Base-by-base conservation (phyloP, 805 yeast genomes). In the Candida maris region DNA sequence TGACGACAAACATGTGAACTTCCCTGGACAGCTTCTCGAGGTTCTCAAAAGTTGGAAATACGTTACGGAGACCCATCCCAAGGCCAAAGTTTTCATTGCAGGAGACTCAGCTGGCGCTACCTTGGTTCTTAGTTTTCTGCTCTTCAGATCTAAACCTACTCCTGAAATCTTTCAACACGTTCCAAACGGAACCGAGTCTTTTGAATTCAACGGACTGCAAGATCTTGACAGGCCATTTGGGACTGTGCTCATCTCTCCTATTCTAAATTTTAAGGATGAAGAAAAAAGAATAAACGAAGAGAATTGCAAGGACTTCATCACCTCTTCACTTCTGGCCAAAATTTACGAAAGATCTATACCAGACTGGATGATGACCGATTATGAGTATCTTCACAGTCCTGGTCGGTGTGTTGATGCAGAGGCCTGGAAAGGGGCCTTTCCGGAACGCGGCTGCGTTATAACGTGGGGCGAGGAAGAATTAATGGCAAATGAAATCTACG, bases 31-130 rank as follows among this genome's bases (percentile, higher is more conserved):
- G 17, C 37, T 66, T 24, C 26, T 33, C 5, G 39, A 49, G 9
- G 51, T 60, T 1, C 31, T 56, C 3, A 39, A 37, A 3, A 64
- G 57, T 0, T 71, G 72, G 66, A 44, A 47, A 13, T 51, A 56
- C 31, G 39, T 65, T 5, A 39, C 45, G 0, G 20, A 37, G 5
- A 38, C 25, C 3, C 36, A 48, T 30, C 61, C 61, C 0, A 32
- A 38, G 0, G 52, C 71, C 1, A 56, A 56, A 17, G 30, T 56
- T 3, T 52, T 69, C 3, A 30, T 70, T 4, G 48, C 60, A 32
- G 79, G 79, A 0, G 77, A 74, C 35, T 71, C 77, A 0, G 51
- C 64, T 4, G 79, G 80, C 1, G 77, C 71, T 0, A 68, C 66
- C n/a, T 41, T 70, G 25, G 55, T 59, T 3, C 41, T 71, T 31